These are phyloP conservation scores for Nemania sp. DNA, from an alignment of 2,329 filamentous ascomycete species.

Conservation along the genomic window DNA sequence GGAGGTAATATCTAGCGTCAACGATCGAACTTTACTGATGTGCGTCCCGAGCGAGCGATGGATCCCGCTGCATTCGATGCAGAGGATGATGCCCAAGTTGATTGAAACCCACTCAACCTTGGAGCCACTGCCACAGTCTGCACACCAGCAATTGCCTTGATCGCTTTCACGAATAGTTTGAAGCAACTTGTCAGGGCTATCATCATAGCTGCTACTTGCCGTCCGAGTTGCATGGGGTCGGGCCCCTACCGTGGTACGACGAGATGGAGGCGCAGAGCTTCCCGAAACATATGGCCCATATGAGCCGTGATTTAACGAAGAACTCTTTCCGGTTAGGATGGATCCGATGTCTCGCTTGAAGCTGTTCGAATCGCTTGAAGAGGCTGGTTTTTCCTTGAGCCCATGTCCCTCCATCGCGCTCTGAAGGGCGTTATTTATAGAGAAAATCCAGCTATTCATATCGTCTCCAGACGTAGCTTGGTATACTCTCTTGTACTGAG, in stretches of 20 bases:
- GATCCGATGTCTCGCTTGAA: slow-evolving; percentile 87
- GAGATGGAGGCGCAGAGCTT: slow-evolving; percentile 62
- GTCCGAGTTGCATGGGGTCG: slow-evolving; percentile 73
- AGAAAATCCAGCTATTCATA: slow-evolving; percentile 93
- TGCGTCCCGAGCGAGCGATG: slow-evolving; percentile 95
- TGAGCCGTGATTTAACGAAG: slow-evolving; percentile 60
- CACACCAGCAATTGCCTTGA: slow-evolving; percentile 90
- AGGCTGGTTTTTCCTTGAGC: slow-evolving; percentile 55
- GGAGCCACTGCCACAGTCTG: slow-evolving; percentile 86
- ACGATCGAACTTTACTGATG: slow-evolving; percentile 93
- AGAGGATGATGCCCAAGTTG: slow-evolving; percentile 93
- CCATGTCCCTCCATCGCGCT: slow-evolving; percentile 87
- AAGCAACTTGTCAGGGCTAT: slow-evolving; percentile 82
- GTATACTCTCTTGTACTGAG: slow-evolving; percentile 93
- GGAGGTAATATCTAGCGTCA: slow-evolving; percentile 92
- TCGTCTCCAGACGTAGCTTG: slow-evolving; percentile 98
- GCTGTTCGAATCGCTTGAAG: slow-evolving; percentile 55
- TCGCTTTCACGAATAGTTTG: slow-evolving; percentile 87
- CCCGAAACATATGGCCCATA: slow-evolving; percentile 56
- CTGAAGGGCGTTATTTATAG: slow-evolving; percentile 96
- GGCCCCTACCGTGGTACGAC: slow-evolving; percentile 89
- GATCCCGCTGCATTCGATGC: slow-evolving; percentile 97
- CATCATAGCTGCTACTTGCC: slow-evolving; percentile 73
- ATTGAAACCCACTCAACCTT: slow-evolving; percentile 99
- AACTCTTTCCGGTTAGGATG: slow-evolving; percentile 88